Evolutionary conservation across 164 flowering plant species (phyloP), one percentile per base, ranked within the genome.

Genomic region (Houttuynia cordata): DNA sequence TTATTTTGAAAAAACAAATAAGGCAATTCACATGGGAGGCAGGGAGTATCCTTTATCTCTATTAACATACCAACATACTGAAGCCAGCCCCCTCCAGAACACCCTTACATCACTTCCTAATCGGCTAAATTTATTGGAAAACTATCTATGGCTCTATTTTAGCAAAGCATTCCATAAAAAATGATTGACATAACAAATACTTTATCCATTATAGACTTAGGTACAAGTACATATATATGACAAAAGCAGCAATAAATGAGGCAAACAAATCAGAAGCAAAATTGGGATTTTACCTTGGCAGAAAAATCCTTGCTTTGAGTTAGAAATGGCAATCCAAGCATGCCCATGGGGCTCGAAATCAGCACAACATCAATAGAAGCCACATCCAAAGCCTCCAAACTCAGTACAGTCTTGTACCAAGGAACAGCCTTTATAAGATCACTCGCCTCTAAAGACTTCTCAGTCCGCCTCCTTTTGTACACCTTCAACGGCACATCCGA

Each of bases 271-370:
- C n/a, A 17, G 25, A 24, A 41, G 22, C 45, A 1, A 8, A 17
- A 2, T 0, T 18, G 18, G 47, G n/a, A n/a, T n/a, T n/a, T 42
- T 74, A 91, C 96, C 93, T 84, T 80, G 1, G 88, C 97, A 19
- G 80, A 77, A 64, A 90, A 86, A n/a, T 70, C 79, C 45, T 75
- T 67, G 56, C 22, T 64, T 60, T 79, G 78, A 51, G 92, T 82
- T 20, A 90, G 81, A 74, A 82, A 93, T 0, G 99, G 97, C 73
- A 90, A 67, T 15, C 99, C 99, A 53, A 93, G 79, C 85, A 90
- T 82, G 41, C 95, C 99, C 87, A 77, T 80, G 0, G 92, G 14
- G 17, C 84, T 86, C 7, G 96, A 81, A 12, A 90, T 85, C 66
- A 93, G 59, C 19, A 93, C 87, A 59, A 86, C 61, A 68, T 93